Evolutionary conservation across 129 eudicot species (phyloP), one percentile per base, ranked within the genome.

Genomic region (Lactuca saligna): DNA sequence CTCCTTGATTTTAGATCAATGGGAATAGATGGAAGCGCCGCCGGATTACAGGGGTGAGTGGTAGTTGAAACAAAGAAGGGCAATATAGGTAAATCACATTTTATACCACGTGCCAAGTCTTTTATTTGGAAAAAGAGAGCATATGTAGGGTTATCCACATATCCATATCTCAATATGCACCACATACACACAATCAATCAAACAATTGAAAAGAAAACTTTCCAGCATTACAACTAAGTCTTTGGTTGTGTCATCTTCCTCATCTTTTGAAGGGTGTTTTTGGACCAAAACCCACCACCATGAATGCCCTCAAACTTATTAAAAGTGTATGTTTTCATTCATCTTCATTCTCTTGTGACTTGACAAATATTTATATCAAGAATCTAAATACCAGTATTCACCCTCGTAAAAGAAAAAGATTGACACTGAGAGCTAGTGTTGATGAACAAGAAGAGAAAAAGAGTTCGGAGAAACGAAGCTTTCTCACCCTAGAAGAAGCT

Each of bases 401-500:
- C 7, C 50, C 17, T 35, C 8, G 53, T 34, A 56, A 61, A 58
- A 72, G 79, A 71, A 71, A 63, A 57, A 68, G 53, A 74, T 57
- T 67, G 9, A 20, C 29, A 6, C 38, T 81, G 10, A 72, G 68
- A 56, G 82, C 83, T 42, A 53, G 80, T 61, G 57, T 32, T 46
- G 71, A 60, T 17, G 83, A 79, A 0, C 85, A 69, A 41, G 83
- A 73, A 9, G 83, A 70, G 50, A 74, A 81, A 46, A 78, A 63
- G 71, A 75, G 54, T 14, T 51, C 80, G 0, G 80, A 87, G 68
- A 75, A 68, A 73, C 83, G 88, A 17, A 83, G 87, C 57, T 91
- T 91, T 59, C 66, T 91, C 46, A 79, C 83, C 14, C 7, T 88
- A 1, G 94, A 91, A 86, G 96, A 91, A 74, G 96, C 97, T 13